These are phyloP conservation scores for Hevea brasiliensis DNA, from an alignment of 345 rosid genomes.

Conservation along the genomic window DNA sequence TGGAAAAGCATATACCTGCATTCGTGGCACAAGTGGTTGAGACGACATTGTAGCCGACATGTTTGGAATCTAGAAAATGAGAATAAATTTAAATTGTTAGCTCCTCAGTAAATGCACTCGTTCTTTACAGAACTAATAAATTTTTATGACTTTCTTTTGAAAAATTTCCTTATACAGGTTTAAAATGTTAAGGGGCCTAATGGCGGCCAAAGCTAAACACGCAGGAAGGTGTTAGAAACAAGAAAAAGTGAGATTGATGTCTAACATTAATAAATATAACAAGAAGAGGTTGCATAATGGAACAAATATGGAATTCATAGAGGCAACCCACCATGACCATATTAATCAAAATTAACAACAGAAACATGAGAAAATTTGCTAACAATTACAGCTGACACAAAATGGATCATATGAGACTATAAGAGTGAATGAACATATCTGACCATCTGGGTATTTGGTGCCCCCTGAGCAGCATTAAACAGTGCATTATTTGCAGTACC, in stretches of 20 bases:
- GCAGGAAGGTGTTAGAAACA: neutral
- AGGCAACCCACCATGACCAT: neutral
- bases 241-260: neutral
- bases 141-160: neutral
- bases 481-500: slow-evolving; percentile 70
- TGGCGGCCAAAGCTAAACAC: neutral
- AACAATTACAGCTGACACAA: neutral
- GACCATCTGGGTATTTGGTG: slow-evolving; percentile 83
- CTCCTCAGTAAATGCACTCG: neutral
- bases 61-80: slow-evolving; percentile 67
- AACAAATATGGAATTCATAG: neutral
- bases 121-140: neutral
- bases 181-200: neutral
- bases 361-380: too few relatives aligned
- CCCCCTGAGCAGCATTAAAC: slow-evolving; percentile 85
- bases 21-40: slow-evolving; percentile 58
- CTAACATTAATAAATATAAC: neutral
- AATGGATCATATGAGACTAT: slow-evolving; percentile 12
- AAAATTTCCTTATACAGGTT: too few relatives aligned
- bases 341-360: neutral
- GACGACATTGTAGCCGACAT: slow-evolving; percentile 76
- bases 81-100: neutral
- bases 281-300: neutral
- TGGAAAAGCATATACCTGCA: slow-evolving; percentile 55
- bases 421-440: slow-evolving; percentile 21